Base-by-base conservation (phyloP, 495 filamentous ascomycete genomes). In the Penicillium odoratum region DNA sequence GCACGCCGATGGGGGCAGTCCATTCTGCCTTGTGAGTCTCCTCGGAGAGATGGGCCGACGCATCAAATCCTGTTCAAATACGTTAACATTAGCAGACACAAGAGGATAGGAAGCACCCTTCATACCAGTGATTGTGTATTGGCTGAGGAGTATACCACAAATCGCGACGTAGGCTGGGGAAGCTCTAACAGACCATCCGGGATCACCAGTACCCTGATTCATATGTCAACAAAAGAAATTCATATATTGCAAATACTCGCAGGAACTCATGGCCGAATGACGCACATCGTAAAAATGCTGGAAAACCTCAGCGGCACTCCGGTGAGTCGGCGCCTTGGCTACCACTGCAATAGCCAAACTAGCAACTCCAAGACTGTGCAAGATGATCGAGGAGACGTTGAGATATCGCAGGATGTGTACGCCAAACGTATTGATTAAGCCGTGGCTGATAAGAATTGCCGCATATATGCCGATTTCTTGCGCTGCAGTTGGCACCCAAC, bases 121-220 rank as follows among this genome's bases (percentile, higher is more conserved):
- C 40, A 44, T 44, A 44, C 40, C 40, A 44, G 40, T 44, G 40
- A 44, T 44, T 44, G 40, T 44, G 18, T 44, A 44, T 16, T 44
- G 40, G 13, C 40, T 44, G 40, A 44, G 40, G 40, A 44, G 40
- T 7, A 44, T 44, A 44, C 40, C 40, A 44, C 40, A 44, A 18
- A 44, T 44, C 40, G 40, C 40, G 6, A 44, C 40, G 6, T 44
- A 44, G 40, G 40, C 40, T 0, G 40, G 40, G 3, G 40, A 44
- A 44, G 40, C 40, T 44, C 40, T n/a, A 3, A 44, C 40, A 44
- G 40, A 44, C 40, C 40, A 44, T 44, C 40, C 40, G 40, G 40
- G 40, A 44, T 44, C 40, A 44, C 40, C 40, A 44, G 40, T 44
- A 1, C 40, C 40, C 40, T 44, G 7, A 3, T 44, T 44, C 15